Evolutionary conservation across 805 yeast species (phyloP).

Genomic region (Debaryomyces maramus): DNA sequence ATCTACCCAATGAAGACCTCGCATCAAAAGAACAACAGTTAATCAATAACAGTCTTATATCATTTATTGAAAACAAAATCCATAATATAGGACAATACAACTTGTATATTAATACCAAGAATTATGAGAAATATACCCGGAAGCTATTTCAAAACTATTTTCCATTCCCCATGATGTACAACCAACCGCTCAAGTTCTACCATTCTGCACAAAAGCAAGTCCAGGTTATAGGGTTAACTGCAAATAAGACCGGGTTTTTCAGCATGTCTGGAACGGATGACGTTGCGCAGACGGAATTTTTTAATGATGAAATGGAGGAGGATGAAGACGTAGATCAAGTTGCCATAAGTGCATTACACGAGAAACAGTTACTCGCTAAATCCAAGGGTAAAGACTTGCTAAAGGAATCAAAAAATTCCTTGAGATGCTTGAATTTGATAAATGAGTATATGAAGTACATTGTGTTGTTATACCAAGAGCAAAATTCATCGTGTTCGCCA

Average conservation of each 20-base stretch:
- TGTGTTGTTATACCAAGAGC: slow-evolving; percentile 14
- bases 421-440: slow-evolving; percentile 30
- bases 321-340: slow-evolving; percentile 21
- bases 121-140: slow-evolving; percentile 62
- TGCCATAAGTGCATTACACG: slow-evolving; percentile 41
- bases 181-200: slow-evolving; percentile 54
- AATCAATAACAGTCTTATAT: slow-evolving; percentile 45
- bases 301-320: slow-evolving; percentile 17
- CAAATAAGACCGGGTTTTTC: slow-evolving; percentile 30
- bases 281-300: slow-evolving; percentile 31
- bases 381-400: slow-evolving; percentile 30
- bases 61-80: slow-evolving; percentile 42
- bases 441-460: slow-evolving; percentile 20
- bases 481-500: slow-evolving; percentile 7
- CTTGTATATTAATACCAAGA: slow-evolving; percentile 52
- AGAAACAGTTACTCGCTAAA: slow-evolving; percentile 32
- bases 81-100: slow-evolving; percentile 55
- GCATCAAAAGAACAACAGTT: slow-evolving; percentile 34
- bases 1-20: slow-evolving; percentile 46
- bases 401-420: slow-evolving; percentile 33
- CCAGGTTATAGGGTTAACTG: slow-evolving; percentile 29
- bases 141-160: slow-evolving; percentile 51
- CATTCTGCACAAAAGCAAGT: slow-evolving; percentile 36
- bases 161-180: slow-evolving; percentile 76
- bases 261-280: slow-evolving; percentile 18